Percentiles rank a stretch among this genome's conserved stretches.
Conservation (phyloP, 208 protist genomes). For the Balamuthia mandrillaris region DNA sequence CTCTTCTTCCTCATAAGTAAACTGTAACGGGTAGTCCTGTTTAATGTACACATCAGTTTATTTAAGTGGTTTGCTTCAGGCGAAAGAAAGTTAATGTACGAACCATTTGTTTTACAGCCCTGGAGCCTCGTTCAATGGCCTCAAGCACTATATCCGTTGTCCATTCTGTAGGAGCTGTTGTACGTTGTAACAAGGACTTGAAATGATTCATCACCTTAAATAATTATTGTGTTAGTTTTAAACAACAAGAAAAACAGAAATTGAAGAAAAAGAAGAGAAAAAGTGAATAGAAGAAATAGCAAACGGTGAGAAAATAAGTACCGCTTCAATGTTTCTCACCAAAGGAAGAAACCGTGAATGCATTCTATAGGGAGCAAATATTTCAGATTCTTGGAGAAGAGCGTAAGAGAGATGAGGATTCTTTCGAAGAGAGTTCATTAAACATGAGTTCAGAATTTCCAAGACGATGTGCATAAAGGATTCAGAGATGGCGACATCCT, state of each 20-base stretch:
- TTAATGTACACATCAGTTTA: constrained; percentile 1
- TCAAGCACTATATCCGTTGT: not conserved
- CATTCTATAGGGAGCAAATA: not conserved
- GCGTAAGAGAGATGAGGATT: constrained; percentile 23
- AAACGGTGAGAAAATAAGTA: not conserved
- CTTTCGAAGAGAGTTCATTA: not conserved
- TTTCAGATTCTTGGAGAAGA: not conserved
- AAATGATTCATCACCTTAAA: constrained; percentile 16
- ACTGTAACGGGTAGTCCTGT: constrained; percentile 26
- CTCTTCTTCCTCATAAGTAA: constrained; percentile 26
- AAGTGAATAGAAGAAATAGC: not conserved
- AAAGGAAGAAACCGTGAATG: not conserved
- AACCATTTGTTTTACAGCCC: too few species aligned
- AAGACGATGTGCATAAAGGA: constrained; percentile 4
- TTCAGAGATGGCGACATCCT: not conserved
- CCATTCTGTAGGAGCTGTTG: not conserved
- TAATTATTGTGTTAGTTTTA: too few species aligned
- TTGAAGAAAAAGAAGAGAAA: not conserved
- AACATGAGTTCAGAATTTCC: constrained; percentile 16
- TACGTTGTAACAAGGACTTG: not conserved
- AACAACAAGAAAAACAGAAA: too few species aligned
- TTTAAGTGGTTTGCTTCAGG: too few species aligned
- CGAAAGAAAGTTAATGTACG: too few species aligned
- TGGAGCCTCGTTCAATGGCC: constrained; percentile 18
- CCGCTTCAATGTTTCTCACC: not conserved